Conservation (phyloP, 192 early-diverging fungal species). For the Umbelopsis sp. region DNA sequence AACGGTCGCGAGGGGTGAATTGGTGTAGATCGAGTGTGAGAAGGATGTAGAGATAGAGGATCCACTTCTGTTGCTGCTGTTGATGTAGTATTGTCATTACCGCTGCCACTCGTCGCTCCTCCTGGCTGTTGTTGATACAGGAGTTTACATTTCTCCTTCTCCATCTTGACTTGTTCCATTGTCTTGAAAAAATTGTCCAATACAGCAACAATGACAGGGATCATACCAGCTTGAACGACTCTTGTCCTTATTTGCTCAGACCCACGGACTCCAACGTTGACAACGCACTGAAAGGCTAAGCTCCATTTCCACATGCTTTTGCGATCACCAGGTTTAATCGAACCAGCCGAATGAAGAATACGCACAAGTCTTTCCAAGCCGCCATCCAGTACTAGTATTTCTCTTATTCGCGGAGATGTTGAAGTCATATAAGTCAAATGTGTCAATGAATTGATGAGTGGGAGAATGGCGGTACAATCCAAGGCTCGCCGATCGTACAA, state of each 20-base stretch:
- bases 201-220: slow-evolving; percentile 81
- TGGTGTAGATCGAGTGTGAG: slow-evolving; percentile 9
- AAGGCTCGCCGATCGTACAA: slow-evolving; percentile 95
- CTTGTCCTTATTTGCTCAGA: slow-evolving; percentile 76
- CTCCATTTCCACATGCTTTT: slow-evolving; percentile 82
- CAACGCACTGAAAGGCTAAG: slow-evolving; percentile 81
- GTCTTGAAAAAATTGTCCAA: slow-evolving; percentile 64
- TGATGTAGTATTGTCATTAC: slow-evolving; percentile 34
- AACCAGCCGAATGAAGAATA: slow-evolving; percentile 64
- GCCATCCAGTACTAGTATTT: slow-evolving; percentile 83
- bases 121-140: slow-evolving; percentile 30
- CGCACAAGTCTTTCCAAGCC: slow-evolving; percentile 86
- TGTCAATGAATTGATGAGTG: slow-evolving; percentile 86
- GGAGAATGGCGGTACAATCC: slow-evolving; percentile 84
- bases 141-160: slow-evolving; percentile 31
- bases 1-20: slow-evolving; percentile 7
- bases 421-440: slow-evolving; percentile 87
- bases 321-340: slow-evolving; percentile 43
- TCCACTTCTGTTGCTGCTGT: background rate
- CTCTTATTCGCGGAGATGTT: slow-evolving; percentile 78
- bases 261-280: slow-evolving; percentile 86
- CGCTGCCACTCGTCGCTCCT: no score
- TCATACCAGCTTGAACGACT: slow-evolving; percentile 84
- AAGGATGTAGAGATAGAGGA: slow-evolving; percentile 18
- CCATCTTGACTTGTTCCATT: slow-evolving; percentile 53